Evolutionary conservation across 257 asterid species (phyloP).

Genomic region (Sherardia arvensis): DNA sequence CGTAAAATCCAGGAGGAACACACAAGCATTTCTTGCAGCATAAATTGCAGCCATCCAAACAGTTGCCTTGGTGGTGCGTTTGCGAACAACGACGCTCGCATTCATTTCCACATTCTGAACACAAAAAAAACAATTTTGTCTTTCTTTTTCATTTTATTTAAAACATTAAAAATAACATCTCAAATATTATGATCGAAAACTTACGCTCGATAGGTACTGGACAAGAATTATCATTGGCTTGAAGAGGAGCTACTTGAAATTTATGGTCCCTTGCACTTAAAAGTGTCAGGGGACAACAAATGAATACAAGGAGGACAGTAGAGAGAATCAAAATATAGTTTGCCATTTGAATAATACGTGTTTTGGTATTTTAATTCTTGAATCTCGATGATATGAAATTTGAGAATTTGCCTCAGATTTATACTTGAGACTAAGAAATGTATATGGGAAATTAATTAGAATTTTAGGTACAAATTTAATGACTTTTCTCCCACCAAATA

Average conservation of each 20-base stretch:
- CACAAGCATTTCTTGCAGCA: conserved; percentile 13
- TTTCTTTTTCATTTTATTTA: no score
- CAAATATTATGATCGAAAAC: background rate
- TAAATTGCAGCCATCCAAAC: conserved; percentile 13
- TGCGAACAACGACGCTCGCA: conserved; percentile 17
- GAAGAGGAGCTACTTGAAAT: conserved; percentile 1
- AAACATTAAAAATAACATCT: no score
- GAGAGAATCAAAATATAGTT: background rate
- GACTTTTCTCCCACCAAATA: no score
- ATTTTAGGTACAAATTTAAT: no score
- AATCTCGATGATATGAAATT: background rate
- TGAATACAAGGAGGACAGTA: background rate
- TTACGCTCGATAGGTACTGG: conserved; percentile 6
- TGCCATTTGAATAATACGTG: background rate
- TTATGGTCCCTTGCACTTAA: background rate
- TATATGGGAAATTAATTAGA: no score
- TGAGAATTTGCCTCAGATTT: background rate
- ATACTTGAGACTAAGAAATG: background rate
- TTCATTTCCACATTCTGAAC: conserved; percentile 10
- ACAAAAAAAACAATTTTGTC: no score
- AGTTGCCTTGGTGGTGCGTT: conserved; percentile 5
- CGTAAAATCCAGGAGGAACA: conserved; percentile 18
- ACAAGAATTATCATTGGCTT: conserved; percentile 17
- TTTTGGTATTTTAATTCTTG: background rate
- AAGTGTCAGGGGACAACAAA: background rate